A percentile compares a stretch with the other conserved stretches of the same genome.
Evolutionary conservation across 169 alveolate species (phyloP).

Genomic region (Cryptosporidium canis): DNA sequence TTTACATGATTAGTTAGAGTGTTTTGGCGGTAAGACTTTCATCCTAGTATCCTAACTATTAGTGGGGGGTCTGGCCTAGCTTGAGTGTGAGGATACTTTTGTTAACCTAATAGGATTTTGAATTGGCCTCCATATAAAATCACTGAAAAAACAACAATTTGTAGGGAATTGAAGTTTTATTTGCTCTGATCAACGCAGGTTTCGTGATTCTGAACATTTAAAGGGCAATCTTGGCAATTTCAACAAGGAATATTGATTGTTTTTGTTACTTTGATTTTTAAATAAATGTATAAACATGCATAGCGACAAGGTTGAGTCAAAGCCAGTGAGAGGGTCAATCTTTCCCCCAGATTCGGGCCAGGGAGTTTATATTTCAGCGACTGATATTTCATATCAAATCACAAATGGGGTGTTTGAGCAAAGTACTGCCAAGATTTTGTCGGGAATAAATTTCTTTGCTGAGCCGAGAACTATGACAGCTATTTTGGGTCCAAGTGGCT

Average conservation of each 20-base stretch:
- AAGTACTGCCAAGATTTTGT: constrained; percentile 22
- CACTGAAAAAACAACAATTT: background rate
- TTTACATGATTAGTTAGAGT: background rate
- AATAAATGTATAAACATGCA: background rate
- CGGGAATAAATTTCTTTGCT: constrained; percentile 45
- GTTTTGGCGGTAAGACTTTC: background rate
- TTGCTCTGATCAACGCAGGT: background rate
- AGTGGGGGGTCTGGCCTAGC: background rate
- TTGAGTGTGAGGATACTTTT: background rate
- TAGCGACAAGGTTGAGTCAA: constrained; percentile 11
- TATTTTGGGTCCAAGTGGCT: constrained; percentile 86
- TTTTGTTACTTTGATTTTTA: background rate
- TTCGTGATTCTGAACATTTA: background rate
- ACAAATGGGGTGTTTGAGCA: constrained; percentile 53
- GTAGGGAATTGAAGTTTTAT: background rate
- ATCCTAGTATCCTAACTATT: background rate
- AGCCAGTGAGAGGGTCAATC: constrained; percentile 15
- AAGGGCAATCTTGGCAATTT: background rate
- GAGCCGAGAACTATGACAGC: constrained; percentile 73
- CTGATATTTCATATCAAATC: constrained; percentile 29
- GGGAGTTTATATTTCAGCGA: constrained; percentile 27
- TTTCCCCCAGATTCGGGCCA: background rate
- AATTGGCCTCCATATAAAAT: background rate
- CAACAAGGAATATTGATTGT: background rate
- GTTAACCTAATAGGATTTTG: background rate